Percentiles rank a stretch among this genome's conserved stretches.
These are phyloP conservation scores for Populus pruinosa DNA, from an alignment of 345 rosid species.

Conservation along the genomic window DNA sequence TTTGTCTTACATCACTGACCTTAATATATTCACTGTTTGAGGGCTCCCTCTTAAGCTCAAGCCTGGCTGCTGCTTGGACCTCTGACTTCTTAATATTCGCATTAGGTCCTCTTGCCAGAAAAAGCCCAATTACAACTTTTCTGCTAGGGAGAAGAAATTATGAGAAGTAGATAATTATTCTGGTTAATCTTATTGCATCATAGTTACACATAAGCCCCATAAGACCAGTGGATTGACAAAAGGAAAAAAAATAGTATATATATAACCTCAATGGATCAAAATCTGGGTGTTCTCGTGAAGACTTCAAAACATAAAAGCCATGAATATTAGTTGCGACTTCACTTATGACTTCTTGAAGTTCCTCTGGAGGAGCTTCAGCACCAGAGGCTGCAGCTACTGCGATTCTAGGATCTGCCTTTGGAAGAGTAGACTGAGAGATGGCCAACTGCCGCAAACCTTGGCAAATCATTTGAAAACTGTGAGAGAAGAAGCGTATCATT, in stretches of 20 bases:
- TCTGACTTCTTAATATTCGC: slow-evolving; percentile 71
- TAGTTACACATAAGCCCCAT: neutral
- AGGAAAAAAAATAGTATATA: neutral
- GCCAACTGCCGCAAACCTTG: slow-evolving; percentile 67
- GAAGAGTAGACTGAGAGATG: slow-evolving; percentile 51
- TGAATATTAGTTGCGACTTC: slow-evolving; percentile 51
- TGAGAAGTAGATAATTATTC: neutral
- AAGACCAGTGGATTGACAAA: neutral
- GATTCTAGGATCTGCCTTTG: slow-evolving; percentile 65
- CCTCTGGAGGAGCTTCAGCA: slow-evolving; percentile 55
- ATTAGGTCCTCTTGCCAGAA: slow-evolving; percentile 44
- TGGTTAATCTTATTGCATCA: neutral
- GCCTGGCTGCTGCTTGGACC: slow-evolving; percentile 45
- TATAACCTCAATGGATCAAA: slow-evolving; percentile 58
- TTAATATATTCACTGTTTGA: slow-evolving; percentile 49
- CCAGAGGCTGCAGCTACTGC: slow-evolving; percentile 50
- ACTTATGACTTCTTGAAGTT: slow-evolving; percentile 51
- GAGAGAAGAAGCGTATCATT: slow-evolving; percentile 18
- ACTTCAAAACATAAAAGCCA: slow-evolving; percentile 48
- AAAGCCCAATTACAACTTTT: slow-evolving; percentile 60
- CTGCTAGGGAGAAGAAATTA: slow-evolving; percentile 31
- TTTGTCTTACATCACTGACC: slow-evolving; percentile 33
- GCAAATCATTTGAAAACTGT: slow-evolving; percentile 60
- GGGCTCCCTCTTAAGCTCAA: slow-evolving; percentile 40
- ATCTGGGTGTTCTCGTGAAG: slow-evolving; percentile 63